These are phyloP conservation scores for Pseudogymnoascus sp. DNA, from an alignment of 2,329 filamentous ascomycete species.

Conservation along the genomic window DNA sequence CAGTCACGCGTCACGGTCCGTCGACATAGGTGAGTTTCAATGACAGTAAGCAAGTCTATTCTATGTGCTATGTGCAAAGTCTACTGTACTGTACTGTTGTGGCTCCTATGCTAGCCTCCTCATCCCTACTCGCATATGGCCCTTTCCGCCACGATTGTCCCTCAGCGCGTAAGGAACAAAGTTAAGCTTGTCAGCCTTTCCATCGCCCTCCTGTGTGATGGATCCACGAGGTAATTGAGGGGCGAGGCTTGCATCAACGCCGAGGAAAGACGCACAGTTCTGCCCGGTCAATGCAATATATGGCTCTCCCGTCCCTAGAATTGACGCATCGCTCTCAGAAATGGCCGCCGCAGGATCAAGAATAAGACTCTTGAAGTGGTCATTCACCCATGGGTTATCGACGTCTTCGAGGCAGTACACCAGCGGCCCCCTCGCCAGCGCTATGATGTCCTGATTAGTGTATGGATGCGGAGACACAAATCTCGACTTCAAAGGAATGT, in stretches of 20 bases:
- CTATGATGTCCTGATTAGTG: constrained; percentile 45
- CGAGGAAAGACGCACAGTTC: constrained; percentile 16
- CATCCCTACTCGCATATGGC: constrained; percentile 43
- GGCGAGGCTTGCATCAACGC: constrained; percentile 6
- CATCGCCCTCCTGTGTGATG: constrained; percentile 15
- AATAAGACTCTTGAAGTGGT: constrained; percentile 41
- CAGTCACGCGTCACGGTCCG: background rate
- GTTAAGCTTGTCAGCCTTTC: constrained; percentile 29
- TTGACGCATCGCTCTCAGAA: constrained; percentile 13
- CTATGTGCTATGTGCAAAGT: background rate
- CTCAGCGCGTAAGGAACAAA: constrained; percentile 49
- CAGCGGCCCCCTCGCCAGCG: constrained; percentile 47
- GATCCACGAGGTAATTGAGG: constrained; percentile 6
- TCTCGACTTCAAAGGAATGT: constrained; percentile 38
- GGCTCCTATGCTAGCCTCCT: background rate
- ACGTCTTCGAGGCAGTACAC: constrained; percentile 53
- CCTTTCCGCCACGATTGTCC: constrained; percentile 44
- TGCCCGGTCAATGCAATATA: constrained; percentile 18
- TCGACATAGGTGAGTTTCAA: background rate
- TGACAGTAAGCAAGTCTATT: background rate
- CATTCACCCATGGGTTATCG: constrained; percentile 46
- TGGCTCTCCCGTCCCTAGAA: constrained; percentile 15
- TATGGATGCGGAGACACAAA: constrained; percentile 46
- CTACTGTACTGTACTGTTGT: background rate
- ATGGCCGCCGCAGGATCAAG: constrained; percentile 15